Evolutionary conservation across 371 early-diverging fungal species (phyloP).

Genomic region (Nematocida major): DNA sequence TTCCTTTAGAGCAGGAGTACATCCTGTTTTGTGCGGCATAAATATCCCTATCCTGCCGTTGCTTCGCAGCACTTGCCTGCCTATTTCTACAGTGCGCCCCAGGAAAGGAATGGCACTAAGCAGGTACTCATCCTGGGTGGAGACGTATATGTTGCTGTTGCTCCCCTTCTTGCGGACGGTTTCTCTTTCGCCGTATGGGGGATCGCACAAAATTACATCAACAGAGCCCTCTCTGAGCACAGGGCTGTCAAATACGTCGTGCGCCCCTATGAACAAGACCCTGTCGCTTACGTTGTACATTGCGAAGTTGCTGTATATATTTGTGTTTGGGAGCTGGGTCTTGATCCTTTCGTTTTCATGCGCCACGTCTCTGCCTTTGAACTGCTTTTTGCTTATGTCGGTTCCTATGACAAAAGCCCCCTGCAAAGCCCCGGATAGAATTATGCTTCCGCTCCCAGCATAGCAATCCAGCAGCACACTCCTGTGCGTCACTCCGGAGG

Average conservation of each 20-base stretch:
- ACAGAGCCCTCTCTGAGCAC: slow-evolving; percentile 4
- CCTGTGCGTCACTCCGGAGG: slow-evolving; percentile 2
- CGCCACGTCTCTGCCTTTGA: slow-evolving; percentile 14
- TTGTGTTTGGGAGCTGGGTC: slow-evolving; percentile 29
- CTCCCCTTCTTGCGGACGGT: slow-evolving; percentile 2
- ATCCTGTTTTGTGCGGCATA: slow-evolving; percentile 18
- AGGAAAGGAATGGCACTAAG: slow-evolving; percentile 1
- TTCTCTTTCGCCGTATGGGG: slow-evolving; percentile 53
- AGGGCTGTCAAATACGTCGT: slow-evolving; percentile 13
- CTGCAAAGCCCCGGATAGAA: slow-evolving; percentile 43
- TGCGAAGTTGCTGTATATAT: slow-evolving; percentile 47
- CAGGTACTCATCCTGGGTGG: background rate
- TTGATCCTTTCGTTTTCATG: slow-evolving; percentile 32
- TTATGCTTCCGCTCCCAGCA: slow-evolving; percentile 56
- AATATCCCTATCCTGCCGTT: slow-evolving; percentile 37
- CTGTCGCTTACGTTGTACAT: slow-evolving; percentile 26
- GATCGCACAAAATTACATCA: slow-evolving; percentile 50
- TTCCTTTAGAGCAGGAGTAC: background rate
- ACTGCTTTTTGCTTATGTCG: slow-evolving; percentile 44
- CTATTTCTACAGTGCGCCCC: background rate
- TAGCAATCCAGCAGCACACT: slow-evolving; percentile 51
- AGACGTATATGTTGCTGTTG: background rate
- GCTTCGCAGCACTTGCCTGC: background rate
- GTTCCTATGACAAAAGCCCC: slow-evolving; percentile 48
- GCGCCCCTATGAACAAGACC: slow-evolving; percentile 18